A percentile compares a stretch with the other conserved stretches of the same genome.
phyloP scores from a whole-genome alignment of 768 basidiomycete species.

The Suillus sp. region DNA sequence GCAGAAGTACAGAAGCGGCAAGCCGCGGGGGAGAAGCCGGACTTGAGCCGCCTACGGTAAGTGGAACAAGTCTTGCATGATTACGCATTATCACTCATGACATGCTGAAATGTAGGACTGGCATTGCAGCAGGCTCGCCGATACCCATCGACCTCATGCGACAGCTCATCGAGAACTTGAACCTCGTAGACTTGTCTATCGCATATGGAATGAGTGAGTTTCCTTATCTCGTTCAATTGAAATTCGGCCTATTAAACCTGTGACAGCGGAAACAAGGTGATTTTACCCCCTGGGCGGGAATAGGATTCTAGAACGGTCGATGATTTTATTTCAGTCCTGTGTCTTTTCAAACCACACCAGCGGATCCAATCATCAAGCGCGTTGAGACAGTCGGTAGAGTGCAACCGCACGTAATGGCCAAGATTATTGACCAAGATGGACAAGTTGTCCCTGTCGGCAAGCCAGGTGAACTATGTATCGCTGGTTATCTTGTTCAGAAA shows the following conservation, averaged over 20 bases:
- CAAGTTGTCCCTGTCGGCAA: constrained; percentile 69
- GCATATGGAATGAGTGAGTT: constrained; percentile 87
- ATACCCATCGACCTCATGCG: constrained; percentile 82
- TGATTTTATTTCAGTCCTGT: constrained; percentile 57
- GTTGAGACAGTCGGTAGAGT: constrained; percentile 82
- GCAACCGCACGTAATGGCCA: constrained; percentile 78
- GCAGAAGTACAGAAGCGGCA: constrained; percentile 62
- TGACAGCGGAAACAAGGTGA: constrained; percentile 70
- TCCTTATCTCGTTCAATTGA: not conserved
- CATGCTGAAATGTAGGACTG: constrained; percentile 53
- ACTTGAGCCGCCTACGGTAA: constrained; percentile 59
- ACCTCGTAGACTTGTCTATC: constrained; percentile 69
- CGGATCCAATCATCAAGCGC: constrained; percentile 70
- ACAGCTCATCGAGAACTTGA: constrained; percentile 64
- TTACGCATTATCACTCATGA: not conserved
- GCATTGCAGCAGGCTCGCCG: constrained; percentile 80
- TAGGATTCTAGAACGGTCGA: not conserved
- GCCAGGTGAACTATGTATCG: constrained; percentile 72
- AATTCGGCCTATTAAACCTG: not conserved
- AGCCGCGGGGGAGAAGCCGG: constrained; percentile 44
- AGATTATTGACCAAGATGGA: constrained; percentile 60
- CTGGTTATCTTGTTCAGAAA: constrained; percentile 80
- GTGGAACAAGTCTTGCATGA: constrained; percentile 11
- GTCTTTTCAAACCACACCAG: constrained; percentile 76
- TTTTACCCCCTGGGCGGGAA: constrained; percentile 1